These are phyloP conservation scores for Phoenix dactylifera DNA, from an alignment of 176 grass and related monocot genomes.

Conservation along the genomic window DNA sequence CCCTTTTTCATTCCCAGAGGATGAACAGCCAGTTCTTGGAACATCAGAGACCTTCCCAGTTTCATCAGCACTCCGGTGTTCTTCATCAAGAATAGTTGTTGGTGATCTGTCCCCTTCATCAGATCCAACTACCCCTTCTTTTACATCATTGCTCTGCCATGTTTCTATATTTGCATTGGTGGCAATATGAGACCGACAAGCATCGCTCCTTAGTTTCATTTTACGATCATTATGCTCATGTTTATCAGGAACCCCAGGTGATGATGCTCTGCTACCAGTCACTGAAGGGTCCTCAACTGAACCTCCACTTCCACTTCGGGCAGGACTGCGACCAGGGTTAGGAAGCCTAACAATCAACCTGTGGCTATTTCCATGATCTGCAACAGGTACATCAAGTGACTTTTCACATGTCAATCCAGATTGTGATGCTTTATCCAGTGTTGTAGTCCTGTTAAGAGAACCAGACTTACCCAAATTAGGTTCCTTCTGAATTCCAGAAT, in stretches of 20 bases:
- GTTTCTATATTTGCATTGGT: slow-evolving; percentile 40
- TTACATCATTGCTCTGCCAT: slow-evolving; percentile 53
- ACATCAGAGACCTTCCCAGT: slow-evolving; percentile 34
- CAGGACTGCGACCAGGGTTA: slow-evolving; percentile 62
- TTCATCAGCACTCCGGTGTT: slow-evolving; percentile 35
- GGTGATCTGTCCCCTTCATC: slow-evolving; percentile 55
- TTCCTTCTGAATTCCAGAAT: slow-evolving; percentile 56
- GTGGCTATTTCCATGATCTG: slow-evolving; percentile 44
- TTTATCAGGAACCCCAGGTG: slow-evolving; percentile 47
- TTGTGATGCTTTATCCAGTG: slow-evolving; percentile 48
- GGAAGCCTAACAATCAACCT: slow-evolving; percentile 62
- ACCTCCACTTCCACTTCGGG: slow-evolving; percentile 41
- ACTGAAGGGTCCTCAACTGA: slow-evolving; percentile 54
- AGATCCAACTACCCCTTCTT: slow-evolving; percentile 37
- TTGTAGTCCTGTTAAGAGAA: slow-evolving; percentile 28
- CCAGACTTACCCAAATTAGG: slow-evolving; percentile 29
- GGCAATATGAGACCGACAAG: slow-evolving; percentile 25
- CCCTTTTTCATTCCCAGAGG: slow-evolving; percentile 40
- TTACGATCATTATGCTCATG: slow-evolving; percentile 52
- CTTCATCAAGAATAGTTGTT: slow-evolving; percentile 34
- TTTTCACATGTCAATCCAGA: slow-evolving; percentile 51
- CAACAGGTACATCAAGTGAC: slow-evolving; percentile 25
- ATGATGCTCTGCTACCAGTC: slow-evolving; percentile 33
- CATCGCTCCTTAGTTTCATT: slow-evolving; percentile 48
- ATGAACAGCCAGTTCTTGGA: slow-evolving; percentile 29